Evolutionary conservation across 768 basidiomycete species (phyloP).

Genomic region (Pleurotus djamor): DNA sequence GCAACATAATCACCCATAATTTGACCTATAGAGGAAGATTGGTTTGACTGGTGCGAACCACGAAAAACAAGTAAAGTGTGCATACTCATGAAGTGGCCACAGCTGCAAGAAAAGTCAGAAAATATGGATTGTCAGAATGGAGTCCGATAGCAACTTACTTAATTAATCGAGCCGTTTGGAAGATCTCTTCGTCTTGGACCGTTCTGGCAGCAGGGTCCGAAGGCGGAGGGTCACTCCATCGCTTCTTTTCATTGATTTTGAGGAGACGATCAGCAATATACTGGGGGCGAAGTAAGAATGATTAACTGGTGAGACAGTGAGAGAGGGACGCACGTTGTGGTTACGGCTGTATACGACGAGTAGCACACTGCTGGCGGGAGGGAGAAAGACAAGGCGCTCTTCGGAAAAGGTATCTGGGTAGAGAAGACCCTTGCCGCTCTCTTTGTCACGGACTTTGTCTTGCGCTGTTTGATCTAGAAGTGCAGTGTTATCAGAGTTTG

Average conservation of each 20-base stretch:
- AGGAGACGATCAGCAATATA: slow-evolving; percentile 51
- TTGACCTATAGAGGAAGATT: slow-evolving; percentile 17
- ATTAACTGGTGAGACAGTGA: background rate
- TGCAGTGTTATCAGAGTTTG: too few species aligned
- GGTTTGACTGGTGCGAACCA: background rate
- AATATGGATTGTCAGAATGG: background rate
- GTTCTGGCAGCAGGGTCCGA: slow-evolving; percentile 17
- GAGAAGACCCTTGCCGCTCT: slow-evolving; percentile 44
- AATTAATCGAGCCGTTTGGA: slow-evolving; percentile 51
- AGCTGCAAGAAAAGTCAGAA: slow-evolving; percentile 7
- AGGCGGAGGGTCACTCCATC: slow-evolving; percentile 40
- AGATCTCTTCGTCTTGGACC: slow-evolving; percentile 53
- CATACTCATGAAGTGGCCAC: slow-evolving; percentile 50
- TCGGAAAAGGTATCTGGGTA: slow-evolving; percentile 56
- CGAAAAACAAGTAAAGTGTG: background rate
- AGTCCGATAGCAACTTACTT: slow-evolving; percentile 21
- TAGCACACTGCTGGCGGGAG: slow-evolving; percentile 51
- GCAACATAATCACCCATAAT: slow-evolving; percentile 61
- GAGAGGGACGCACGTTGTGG: slow-evolving; percentile 40
- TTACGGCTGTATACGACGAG: slow-evolving; percentile 57
- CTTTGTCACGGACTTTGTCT: slow-evolving; percentile 44
- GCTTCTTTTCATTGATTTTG: slow-evolving; percentile 50
- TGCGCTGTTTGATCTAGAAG: slow-evolving; percentile 30
- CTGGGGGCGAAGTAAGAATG: slow-evolving; percentile 19
- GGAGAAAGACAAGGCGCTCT: slow-evolving; percentile 46